Conservation (phyloP, 2,329 filamentous ascomycete species). For the Stachybotrys chartarum region DNA sequence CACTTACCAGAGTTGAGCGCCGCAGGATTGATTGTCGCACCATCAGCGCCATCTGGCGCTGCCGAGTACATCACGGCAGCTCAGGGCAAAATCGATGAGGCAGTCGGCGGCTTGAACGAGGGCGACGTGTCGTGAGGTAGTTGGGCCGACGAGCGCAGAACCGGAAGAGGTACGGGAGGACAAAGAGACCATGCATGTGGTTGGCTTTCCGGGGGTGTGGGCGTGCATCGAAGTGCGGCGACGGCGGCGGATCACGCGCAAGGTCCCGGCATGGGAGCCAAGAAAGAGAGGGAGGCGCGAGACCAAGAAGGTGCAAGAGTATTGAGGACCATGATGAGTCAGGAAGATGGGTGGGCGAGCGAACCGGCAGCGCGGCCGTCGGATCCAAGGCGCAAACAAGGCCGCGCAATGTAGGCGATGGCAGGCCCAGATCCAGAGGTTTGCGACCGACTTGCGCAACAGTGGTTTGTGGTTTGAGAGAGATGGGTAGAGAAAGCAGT, state of each 20-base stretch:
- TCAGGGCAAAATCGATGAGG: conserved; percentile 13
- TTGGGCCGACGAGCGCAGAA: conserved; percentile 39
- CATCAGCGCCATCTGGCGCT: conserved; percentile 66
- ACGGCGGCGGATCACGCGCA: conserved; percentile 12
- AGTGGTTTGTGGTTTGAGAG: background rate
- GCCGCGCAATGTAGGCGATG: background rate
- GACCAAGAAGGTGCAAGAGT: background rate
- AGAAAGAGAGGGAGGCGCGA: background rate
- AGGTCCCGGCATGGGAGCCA: background rate
- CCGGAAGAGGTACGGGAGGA: conserved; percentile 35
- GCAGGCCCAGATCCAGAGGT: background rate
- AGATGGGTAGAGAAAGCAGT: background rate
- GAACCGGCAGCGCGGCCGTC: background rate
- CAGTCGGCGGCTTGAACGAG: conserved; percentile 34
- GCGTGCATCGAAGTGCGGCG: conserved; percentile 15
- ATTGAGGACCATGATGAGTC: background rate
- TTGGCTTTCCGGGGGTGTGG: conserved; percentile 31
- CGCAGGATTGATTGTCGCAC: conserved; percentile 86
- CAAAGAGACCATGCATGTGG: conserved; percentile 42
- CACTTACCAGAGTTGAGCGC: conserved; percentile 73
- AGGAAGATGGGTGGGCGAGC: background rate
- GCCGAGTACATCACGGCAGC: conserved; percentile 29
- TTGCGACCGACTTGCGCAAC: background rate
- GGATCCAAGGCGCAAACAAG: background rate
- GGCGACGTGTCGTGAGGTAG: conserved; percentile 57